phyloP scores from a whole-genome alignment of 2,329 filamentous ascomycete genomes.

The Beauveria sp. region DNA sequence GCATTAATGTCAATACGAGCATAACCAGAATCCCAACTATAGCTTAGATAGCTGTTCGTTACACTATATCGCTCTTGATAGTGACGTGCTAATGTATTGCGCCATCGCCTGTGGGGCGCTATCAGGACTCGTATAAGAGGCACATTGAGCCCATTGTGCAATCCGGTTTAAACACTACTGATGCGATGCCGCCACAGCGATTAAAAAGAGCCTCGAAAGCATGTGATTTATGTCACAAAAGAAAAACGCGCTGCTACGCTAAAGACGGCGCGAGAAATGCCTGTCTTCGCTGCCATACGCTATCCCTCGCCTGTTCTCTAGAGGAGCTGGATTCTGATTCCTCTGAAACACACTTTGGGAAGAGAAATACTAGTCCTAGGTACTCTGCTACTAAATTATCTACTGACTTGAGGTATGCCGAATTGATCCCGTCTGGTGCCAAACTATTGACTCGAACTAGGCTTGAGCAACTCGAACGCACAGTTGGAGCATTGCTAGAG shows the following conservation, averaged over 20 bases:
- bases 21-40: too few species aligned
- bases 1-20: too few species aligned
- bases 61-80: neutral
- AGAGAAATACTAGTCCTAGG: too few species aligned
- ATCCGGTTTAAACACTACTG: neutral
- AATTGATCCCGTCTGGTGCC: too few species aligned
- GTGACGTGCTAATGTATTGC: neutral
- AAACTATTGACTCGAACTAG: neutral
- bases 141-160: too few species aligned
- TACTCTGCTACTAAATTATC: too few species aligned
- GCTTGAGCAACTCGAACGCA: neutral
- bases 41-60: too few species aligned
- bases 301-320: constrained; percentile 18
- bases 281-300: constrained; percentile 20
- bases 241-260: constrained; percentile 21
- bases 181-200: constrained; percentile 18
- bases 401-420: neutral
- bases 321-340: neutral
- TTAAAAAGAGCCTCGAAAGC: constrained; percentile 20
- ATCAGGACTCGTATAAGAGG: too few species aligned
- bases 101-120: neutral
- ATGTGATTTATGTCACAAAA: constrained; percentile 19
- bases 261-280: constrained; percentile 6
- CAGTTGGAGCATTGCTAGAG: neutral
- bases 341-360: neutral